Base-by-base conservation (phyloP, 1,284 basidiomycete species). In the Pseudozyma hubeiensis region DNA sequence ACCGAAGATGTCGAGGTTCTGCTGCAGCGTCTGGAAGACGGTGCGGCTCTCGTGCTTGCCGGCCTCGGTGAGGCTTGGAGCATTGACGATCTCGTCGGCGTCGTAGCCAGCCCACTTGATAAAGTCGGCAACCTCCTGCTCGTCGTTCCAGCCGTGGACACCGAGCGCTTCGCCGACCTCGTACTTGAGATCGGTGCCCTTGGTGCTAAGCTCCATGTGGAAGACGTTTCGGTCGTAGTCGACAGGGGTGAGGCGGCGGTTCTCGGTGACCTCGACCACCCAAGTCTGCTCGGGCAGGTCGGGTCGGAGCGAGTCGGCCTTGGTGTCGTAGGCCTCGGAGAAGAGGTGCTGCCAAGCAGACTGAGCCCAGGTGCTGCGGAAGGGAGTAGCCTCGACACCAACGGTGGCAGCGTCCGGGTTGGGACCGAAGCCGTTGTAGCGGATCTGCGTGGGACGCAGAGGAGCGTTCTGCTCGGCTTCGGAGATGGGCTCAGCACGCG, bases 151-250 rank as follows among this genome's bases (percentile, higher is more conserved):
- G 40, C 97, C 97, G 85, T 99, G 94, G 49, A 99, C 89, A 58
- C 96, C 96, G 44, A 99, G 90, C 17, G 97, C 97, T 86, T 99
- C 96, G 65, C 96, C 96, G 62, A 99, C 93, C 48, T 90, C 91
- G 86, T 99, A 99, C 86, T 92, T 94, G 76, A 99, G 89, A 9
- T 93, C 94, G 16, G 97, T 99, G 45, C 93, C 93, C 51, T 89
- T 87, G 10, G 93, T 94, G 85, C 94, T 90, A 84, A 99, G 94
- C 87, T 98, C 96, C 84, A 99, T 89, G 86, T 99, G 96, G 89
- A 99, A 99, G 62, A 99, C 94, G 85, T 99, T 98, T 75, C 97
- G 92, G 86, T 98, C 93, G 86, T 99, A 99, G 75, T 96, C 93
- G 77, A 89, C 85, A 39, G 97, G 97, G 0, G 96, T 99, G 56